These are phyloP conservation scores for Lipomyces sp. DNA, from an alignment of 805 yeast species.

Conservation along the genomic window DNA sequence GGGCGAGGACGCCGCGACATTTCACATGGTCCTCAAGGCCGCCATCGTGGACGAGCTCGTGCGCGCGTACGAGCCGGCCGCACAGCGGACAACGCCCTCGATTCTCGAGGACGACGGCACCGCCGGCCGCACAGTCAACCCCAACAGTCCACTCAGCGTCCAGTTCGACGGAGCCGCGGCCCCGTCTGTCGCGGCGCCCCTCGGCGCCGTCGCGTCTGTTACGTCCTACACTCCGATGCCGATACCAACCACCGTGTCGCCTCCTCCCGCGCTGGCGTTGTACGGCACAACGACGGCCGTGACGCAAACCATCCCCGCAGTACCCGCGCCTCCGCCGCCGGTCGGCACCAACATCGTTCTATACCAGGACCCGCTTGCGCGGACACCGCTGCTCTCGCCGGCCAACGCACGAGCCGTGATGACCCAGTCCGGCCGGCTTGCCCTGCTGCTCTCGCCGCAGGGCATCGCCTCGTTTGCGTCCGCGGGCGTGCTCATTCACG, in stretches of 20 bases:
- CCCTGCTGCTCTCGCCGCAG: conserved; percentile 23
- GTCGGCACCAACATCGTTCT: conserved; percentile 23
- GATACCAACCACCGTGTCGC: neutral
- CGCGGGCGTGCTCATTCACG: conserved; percentile 18
- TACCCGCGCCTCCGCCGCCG: conserved; percentile 20
- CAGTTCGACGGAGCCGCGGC: neutral
- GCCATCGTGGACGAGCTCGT: conserved; percentile 14
- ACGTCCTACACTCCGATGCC: neutral
- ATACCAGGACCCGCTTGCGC: conserved; percentile 24
- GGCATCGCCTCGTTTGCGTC: conserved; percentile 18
- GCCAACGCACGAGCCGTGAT: conserved; percentile 15
- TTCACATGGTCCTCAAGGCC: conserved; percentile 21
- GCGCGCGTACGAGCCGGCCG: conserved; percentile 9
- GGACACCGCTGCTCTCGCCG: conserved; percentile 17
- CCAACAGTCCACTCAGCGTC: neutral
- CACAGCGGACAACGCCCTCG: neutral
- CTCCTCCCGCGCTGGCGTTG: neutral
- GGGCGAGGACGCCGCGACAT: conserved; percentile 15
- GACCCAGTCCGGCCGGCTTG: conserved; percentile 23
- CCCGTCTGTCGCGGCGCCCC: neutral
- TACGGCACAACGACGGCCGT: conserved; percentile 13
- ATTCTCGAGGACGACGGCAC: neutral
- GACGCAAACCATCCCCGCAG: conserved; percentile 12
- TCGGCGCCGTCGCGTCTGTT: no score
- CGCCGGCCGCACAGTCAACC: neutral